phyloP scores from a whole-genome alignment of 2,329 filamentous ascomycete species.

The Coleophoma crateriformis region DNA sequence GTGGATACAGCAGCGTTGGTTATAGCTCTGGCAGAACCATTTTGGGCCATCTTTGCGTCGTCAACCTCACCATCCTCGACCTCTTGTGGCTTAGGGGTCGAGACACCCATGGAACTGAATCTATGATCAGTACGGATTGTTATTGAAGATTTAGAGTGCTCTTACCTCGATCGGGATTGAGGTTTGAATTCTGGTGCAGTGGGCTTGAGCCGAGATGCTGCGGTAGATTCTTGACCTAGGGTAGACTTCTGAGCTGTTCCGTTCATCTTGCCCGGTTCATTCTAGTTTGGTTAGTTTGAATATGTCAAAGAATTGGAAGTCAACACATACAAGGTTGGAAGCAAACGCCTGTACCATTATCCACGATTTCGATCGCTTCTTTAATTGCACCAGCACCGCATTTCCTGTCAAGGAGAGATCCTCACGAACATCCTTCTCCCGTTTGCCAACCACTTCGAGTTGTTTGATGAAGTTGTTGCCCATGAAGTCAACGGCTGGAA shows the following conservation, averaged over 20 bases:
- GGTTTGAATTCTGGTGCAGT: constrained; percentile 63
- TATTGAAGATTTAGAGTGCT: background rate
- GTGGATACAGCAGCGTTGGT: constrained; percentile 1
- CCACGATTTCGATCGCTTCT: constrained; percentile 62
- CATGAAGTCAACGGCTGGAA: constrained; percentile 88
- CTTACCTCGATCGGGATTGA: constrained; percentile 27
- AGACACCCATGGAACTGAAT: constrained; percentile 26
- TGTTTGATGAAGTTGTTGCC: constrained; percentile 61
- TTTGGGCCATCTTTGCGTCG: constrained; percentile 40
- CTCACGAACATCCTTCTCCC: constrained; percentile 59
- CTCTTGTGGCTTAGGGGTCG: constrained; percentile 32
- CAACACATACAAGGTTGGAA: constrained; percentile 50
- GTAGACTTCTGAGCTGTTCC: constrained; percentile 2
- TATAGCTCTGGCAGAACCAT: constrained; percentile 1
- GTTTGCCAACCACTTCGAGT: constrained; percentile 58
- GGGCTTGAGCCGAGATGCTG: constrained; percentile 38
- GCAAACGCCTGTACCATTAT: constrained; percentile 71
- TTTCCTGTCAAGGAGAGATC: constrained; percentile 71
- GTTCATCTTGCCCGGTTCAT: constrained; percentile 9
- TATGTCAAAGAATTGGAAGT: background rate
- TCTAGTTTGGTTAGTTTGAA: constrained; percentile 24
- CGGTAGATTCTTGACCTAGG: no score
- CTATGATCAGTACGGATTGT: constrained; percentile 22
- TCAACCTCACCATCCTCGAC: constrained; percentile 71
- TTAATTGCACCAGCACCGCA: constrained; percentile 65